Conservation (phyloP, 2,329 filamentous ascomycete genomes). For the Nigrograna mackinnonii region DNA sequence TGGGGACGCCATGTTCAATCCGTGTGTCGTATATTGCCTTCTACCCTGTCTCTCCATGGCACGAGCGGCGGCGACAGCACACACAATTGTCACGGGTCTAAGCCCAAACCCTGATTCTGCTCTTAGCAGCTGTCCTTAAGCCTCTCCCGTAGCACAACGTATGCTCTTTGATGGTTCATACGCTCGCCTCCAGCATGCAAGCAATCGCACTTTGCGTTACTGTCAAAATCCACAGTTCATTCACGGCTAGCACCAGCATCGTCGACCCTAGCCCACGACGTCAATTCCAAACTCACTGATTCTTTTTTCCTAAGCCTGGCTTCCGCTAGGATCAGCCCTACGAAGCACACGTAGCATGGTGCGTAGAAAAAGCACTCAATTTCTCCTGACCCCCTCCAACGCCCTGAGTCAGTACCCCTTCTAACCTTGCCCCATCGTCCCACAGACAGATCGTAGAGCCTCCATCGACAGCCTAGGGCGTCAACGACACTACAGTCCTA, state of each 20-base stretch:
- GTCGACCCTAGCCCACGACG: constrained; percentile 17
- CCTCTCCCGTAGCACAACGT: constrained; percentile 36
- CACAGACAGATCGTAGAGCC: constrained; percentile 33
- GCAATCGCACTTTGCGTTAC: constrained; percentile 35
- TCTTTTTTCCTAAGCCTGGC: constrained; percentile 28
- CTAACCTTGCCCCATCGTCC: constrained; percentile 22
- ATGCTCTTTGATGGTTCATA: constrained; percentile 21
- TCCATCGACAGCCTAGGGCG: constrained; percentile 24
- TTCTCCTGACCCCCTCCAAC: constrained; percentile 10
- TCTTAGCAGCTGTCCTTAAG: constrained; percentile 26
- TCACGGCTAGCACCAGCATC: constrained; percentile 17
- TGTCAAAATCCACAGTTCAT: constrained; percentile 21
- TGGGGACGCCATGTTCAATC: constrained; percentile 25
- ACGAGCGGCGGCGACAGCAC: no score
- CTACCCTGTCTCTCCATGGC: constrained; percentile 6
- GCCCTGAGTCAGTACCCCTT: constrained; percentile 13
- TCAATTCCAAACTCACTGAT: constrained; percentile 40
- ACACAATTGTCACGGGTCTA: constrained; percentile 10
- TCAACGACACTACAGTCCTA: constrained; percentile 21
- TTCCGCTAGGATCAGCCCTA: constrained; percentile 24
- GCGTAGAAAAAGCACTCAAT: constrained; percentile 32
- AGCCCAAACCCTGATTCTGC: constrained; percentile 24
- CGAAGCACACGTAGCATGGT: constrained; percentile 39
- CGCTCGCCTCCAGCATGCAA: constrained; percentile 39
- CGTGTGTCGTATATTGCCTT: constrained; percentile 7